Evolutionary conservation across 352 stramenopile genomes (phyloP), one percentile per base, ranked within the genome.

Genomic region (Pythium grandisporangium): DNA sequence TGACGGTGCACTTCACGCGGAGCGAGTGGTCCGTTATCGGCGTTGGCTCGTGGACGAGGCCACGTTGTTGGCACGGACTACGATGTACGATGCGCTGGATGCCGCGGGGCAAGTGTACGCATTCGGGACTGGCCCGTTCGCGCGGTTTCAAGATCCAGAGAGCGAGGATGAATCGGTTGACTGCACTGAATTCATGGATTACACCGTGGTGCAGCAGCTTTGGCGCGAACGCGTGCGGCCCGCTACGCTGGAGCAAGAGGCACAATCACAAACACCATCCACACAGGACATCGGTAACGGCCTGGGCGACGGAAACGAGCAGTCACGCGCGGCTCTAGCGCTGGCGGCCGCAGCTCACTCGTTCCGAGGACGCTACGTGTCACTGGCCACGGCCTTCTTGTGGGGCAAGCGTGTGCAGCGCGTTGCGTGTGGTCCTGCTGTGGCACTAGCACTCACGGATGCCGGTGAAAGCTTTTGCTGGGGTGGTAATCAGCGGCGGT

Each of bases 111-210:
- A 91, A 21, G 78, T 91, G 0, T 91, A 91, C 32, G 51, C 84
- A 19, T 89, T 91, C 26, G 75, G 78, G 3, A 82, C 74, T 47
- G 78, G 75, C 21, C 46, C 69, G 1, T 76, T 80, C 30, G 55
- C 71, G 17, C 66, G 73, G 8, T 82, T 89, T 23, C n/a, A n/a
- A n/a, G n/a, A n/a, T n/a, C n/a, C n/a, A n/a, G 73, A 89, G 24
- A 67, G 66, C 4, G 63, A 79, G 1, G 55, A 68, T 2, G 53
- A 64, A 8, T 46, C 64, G 17, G 69, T 69, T 6, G 77, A 90
- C 20, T 84, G 82, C 42, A 55, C 79, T 30, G 77, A 90, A 16
- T 88, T 84, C 37, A 80, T 85, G 60, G 68, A 86, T 12, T 88
- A 81, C 44, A 58, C 66, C 4, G 33, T 58, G 17, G 37, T 90